Evolutionary conservation across 345 rosid genomes (phyloP), one percentile per base, ranked within the genome.

Genomic region (Aquilaria yunnanensis): DNA sequence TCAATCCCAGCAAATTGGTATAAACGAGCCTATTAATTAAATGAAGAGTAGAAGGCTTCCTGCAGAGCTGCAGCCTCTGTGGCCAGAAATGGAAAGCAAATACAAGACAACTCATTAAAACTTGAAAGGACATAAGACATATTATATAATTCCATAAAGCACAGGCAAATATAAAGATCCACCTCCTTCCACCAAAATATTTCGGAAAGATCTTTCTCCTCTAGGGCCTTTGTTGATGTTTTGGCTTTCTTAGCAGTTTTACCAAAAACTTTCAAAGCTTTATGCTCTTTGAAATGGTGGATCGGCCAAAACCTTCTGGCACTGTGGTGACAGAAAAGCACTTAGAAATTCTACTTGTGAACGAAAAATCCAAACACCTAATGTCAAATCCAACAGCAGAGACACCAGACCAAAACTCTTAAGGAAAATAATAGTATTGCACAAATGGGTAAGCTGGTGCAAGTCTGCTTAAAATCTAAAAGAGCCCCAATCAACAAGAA

Each of bases 121-220:
- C 14, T 12, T 9, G 5, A 37, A 5, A 37, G 43, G 43, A 37
- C 3, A 37, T 37, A 0, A 5, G 43, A 47, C 32, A 60, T 13
- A 45, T 54, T 58, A 30, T 33, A 4, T 9, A 23, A 50, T 12
- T 31, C 33, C 65, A 64, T 4, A 30, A 63, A 48, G 49, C n/a
- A 9, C 43, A 37, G 43, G 8, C 0, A 62, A 9, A 67, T 59
- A 23, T 75, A 49, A 2, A 31, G 41, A 3, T 69, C 9, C 54
- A 90, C 98, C 89, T 93, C 96, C 77, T 79, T 86, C 98, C 97
- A 89, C 98, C 96, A 93, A 9, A 79, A 50, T 54, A 93, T 54
- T 67, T 89, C 92, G 60, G 89, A 72, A 65, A 84, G 78, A 80
- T 85, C 83, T 75, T 83, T 87, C 32, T 87, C 96, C 62, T 60